phyloP scores from a whole-genome alignment of 2,329 filamentous ascomycete species.

The Dothideomycetes sp. region DNA sequence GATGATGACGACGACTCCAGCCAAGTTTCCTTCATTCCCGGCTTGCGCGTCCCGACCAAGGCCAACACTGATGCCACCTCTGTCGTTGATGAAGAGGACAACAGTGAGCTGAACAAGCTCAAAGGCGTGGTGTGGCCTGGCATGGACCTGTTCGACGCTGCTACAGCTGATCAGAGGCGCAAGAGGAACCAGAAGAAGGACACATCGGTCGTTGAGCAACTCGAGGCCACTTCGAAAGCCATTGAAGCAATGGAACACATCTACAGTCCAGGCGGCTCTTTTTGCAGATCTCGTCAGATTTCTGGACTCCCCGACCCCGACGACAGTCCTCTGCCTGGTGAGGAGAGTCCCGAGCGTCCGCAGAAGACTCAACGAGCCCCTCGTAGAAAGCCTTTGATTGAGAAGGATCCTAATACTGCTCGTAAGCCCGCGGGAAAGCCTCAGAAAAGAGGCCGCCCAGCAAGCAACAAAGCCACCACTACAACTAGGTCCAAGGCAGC shows the following conservation, averaged over 20 bases:
- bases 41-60: not conserved
- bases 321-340: conserved; percentile 20
- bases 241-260: conserved; percentile 56
- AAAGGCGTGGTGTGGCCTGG: conserved; percentile 68
- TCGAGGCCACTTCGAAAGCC: conserved; percentile 52
- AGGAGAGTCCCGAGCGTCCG: conserved; percentile 17
- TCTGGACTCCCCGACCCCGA: conserved; percentile 32
- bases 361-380: conserved; percentile 15
- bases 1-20: conserved; percentile 12
- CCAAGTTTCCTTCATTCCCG: not conserved
- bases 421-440: conserved; percentile 7
- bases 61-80: conserved; percentile 2
- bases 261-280: conserved; percentile 36
- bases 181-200: conserved; percentile 72
- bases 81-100: conserved; percentile 17
- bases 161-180: conserved; percentile 59
- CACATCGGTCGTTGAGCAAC: conserved; percentile 54
- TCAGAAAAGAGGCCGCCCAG: conserved; percentile 8
- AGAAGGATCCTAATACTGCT: conserved; percentile 18
- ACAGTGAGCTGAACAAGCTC: conserved; percentile 38
- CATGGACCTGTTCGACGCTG: conserved; percentile 74
- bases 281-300: conserved; percentile 32
- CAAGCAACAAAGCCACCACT: conserved; percentile 8
- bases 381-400: conserved; percentile 14
- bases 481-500: no score